Base-by-base conservation (phyloP, 2,329 filamentous ascomycete species). In the Pseudocercospora cruenta region DNA sequence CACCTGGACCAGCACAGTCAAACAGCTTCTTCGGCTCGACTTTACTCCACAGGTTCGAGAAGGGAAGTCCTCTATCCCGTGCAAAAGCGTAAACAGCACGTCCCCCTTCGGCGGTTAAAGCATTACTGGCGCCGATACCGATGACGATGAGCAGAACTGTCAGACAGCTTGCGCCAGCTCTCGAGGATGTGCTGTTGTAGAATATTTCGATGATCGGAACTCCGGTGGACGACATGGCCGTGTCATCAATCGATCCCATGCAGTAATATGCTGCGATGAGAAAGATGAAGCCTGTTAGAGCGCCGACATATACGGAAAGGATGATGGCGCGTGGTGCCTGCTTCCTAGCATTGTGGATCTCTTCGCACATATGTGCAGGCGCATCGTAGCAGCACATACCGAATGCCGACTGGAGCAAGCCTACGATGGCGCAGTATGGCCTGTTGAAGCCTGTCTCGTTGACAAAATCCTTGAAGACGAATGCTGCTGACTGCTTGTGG, bases 401-500 rank as follows among this genome's bases (percentile, higher is more conserved):
- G 64, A 86, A 86, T 0, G 82, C 82, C 51, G 82, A 80, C 69
- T 87, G 84, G 5, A 87, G 71, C 12, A 87, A 80, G 2, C 85
- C 85, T 21, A 87, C 75, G 31, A 86, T 82, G 0, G 84, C 82
- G 4, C 82, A 80, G 75, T 86, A 86, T 0, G 80, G 78, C 9
- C 79, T 76, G 3, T 79, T 80, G 73, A 84, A 86, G 1, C 86
- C 86, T 0, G 84, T 84, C 45, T 81, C 79, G 67, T 87, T 86
- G 61, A 86, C 82, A 66, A 87, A 86, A 26, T 85, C 81, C 16
- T 72, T 71, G 71, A 87, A 87, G 8, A 88, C 86, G 69, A 87
- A 87, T 24, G 79, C 80, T 1, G 85, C 79, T 0, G 82, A 76
- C 68, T 86, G 83, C 66, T 86, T 86, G 71, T 86, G 77, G 39